Evolutionary conservation across 2,329 filamentous ascomycete species (phyloP), one percentile per base, ranked within the genome.

Genomic region (Botryotinia narcissicola): DNA sequence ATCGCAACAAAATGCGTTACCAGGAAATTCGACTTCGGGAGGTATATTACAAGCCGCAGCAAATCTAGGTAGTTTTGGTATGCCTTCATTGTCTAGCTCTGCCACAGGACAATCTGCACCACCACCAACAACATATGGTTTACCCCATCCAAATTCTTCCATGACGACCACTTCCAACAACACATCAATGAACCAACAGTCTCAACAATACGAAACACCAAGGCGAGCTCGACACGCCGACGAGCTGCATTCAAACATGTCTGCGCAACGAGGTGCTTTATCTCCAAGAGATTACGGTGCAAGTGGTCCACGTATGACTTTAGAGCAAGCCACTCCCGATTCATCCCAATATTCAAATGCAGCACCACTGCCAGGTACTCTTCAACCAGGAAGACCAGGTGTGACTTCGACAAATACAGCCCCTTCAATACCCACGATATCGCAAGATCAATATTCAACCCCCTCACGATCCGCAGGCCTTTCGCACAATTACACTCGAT

Each of bases 401-500:
- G 83, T 86, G 48, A 83, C 87, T 59, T 84, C 87, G 42, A 80
- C 86, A 70, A 90, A 88, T 80, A 88, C 88, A 20, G 87, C 88
- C 40, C 86, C 90, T 10, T 84, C 84, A n/a, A 81, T 89, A 71
- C 87, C 89, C 76, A 88, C 88, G 42, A 83, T 89, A 77, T 85
- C 86, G 72, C 86, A 88, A 79, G 82, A 84, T 67, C 89, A 90
- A 75, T 90, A 90, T 80, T 85, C 87, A 62, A 87, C 89, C 40
- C 89, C 91, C 61, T 88, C 90, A 67, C 91, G 92, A 80, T 88
- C 91, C 61, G 85, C 92, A 79, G 89, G 84, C 82, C 84, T 88
- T 81, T 87, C 91, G 25, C 93, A 95, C 81, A 88, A 86, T 80
- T 95, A 97, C 83, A 95, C 95, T 66, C 89, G 93, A 79, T 96